These are phyloP conservation scores for Pezicula radicicola DNA, from an alignment of 2,329 filamentous ascomycete species.

Conservation along the genomic window DNA sequence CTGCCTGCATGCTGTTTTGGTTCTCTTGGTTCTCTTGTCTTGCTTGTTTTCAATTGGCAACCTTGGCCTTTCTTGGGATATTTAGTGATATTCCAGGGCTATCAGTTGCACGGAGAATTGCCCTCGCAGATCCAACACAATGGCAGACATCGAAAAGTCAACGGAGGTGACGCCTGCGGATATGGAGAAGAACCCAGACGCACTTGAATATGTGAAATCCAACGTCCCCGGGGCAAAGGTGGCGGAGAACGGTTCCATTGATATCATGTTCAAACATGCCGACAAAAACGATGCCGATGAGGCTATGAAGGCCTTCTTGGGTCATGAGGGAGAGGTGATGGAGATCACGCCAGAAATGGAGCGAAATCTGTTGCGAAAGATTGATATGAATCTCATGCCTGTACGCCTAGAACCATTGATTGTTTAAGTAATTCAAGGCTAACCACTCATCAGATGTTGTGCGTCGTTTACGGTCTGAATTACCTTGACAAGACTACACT, in stretches of 20 bases:
- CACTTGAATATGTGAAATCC: background rate
- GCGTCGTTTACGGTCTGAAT: slow-evolving; percentile 55
- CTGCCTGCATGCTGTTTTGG: too few relatives aligned
- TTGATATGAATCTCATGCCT: slow-evolving; percentile 44
- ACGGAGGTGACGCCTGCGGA: background rate
- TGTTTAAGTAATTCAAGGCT: background rate
- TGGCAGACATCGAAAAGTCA: too few relatives aligned
- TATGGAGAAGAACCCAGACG: background rate
- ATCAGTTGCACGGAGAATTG: too few relatives aligned
- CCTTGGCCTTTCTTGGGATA: too few relatives aligned
- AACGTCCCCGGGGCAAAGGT: background rate
- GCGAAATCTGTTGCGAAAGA: slow-evolving; percentile 39
- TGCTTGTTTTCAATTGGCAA: too few relatives aligned
- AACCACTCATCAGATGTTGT: slow-evolving; percentile 39
- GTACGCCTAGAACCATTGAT: slow-evolving; percentile 11
- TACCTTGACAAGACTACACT: slow-evolving; percentile 48
- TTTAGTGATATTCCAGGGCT: too few relatives aligned
- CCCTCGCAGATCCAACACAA: too few relatives aligned
- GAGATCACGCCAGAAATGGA: slow-evolving; percentile 37
- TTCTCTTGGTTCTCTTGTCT: too few relatives aligned
- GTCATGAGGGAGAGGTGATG: slow-evolving; percentile 33
- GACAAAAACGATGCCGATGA: slow-evolving; percentile 39
- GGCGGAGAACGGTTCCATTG: slow-evolving; percentile 13
- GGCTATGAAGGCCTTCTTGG: slow-evolving; percentile 37
- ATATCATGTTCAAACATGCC: slow-evolving; percentile 30